Conservation (phyloP, 1,284 basidiomycete genomes). For the Uromyces viciae-fabae region DNA sequence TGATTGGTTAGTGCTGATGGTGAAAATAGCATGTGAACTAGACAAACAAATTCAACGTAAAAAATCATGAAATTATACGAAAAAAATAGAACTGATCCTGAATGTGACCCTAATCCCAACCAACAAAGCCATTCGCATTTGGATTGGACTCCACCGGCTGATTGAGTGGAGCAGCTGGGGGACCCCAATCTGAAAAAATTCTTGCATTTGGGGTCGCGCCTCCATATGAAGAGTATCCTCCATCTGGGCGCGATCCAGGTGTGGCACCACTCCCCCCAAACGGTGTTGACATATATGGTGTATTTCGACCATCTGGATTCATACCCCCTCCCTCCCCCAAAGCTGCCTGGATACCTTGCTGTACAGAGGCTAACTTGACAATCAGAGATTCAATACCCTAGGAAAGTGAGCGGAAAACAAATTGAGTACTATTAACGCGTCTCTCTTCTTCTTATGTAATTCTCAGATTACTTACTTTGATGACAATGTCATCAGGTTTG, state of each 20-base stretch:
- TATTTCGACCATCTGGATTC: constrained; percentile 44
- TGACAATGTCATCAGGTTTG: constrained; percentile 78
- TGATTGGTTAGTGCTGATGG: too few relatives aligned
- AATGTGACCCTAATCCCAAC: constrained; percentile 12
- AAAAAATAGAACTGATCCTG: neutral
- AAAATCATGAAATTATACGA: neutral
- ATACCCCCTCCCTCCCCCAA: constrained; percentile 38
- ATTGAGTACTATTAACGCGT: too few relatives aligned
- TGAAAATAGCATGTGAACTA: neutral
- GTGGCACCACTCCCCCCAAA: constrained; percentile 38
- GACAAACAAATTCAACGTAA: neutral
- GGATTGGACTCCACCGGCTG: constrained; percentile 5
- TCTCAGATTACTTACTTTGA: constrained; percentile 63
- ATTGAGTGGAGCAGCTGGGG: constrained; percentile 37
- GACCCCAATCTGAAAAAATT: constrained; percentile 29
- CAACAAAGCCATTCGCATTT: constrained; percentile 9
- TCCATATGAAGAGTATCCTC: constrained; percentile 30
- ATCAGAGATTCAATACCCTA: constrained; percentile 45
- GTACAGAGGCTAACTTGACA: constrained; percentile 43
- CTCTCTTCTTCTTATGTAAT: too few relatives aligned
- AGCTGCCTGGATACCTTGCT: constrained; percentile 36
- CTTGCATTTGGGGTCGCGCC: constrained; percentile 36
- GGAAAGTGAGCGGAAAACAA: neutral
- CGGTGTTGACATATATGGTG: constrained; percentile 44
- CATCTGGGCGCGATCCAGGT: constrained; percentile 38